A percentile compares a stretch with the other conserved stretches of the same genome.
Conservation (phyloP, 257 asterid genomes). For the Verbascum thapsus region DNA sequence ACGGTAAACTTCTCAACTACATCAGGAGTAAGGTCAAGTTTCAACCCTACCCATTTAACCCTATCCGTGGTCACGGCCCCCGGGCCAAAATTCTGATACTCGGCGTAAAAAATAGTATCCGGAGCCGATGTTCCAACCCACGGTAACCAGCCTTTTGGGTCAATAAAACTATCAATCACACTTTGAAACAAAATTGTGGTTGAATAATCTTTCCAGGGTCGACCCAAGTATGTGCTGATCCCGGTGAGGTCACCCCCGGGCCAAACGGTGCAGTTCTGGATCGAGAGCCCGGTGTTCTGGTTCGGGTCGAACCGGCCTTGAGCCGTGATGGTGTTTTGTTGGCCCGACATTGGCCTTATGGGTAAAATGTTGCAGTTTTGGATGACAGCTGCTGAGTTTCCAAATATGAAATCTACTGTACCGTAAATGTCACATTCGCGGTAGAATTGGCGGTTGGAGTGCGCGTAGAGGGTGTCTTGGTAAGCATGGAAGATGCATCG, state of each 20-base stretch:
- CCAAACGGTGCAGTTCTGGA: conserved; percentile 36
- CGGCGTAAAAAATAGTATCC: conserved; percentile 40
- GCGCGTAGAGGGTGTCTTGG: conserved; percentile 57
- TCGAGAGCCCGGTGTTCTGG: conserved; percentile 42
- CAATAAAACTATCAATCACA: conserved; percentile 29
- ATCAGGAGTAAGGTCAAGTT: conserved; percentile 15
- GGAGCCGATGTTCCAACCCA: conserved; percentile 35
- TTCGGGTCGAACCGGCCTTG: conserved; percentile 54
- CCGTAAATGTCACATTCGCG: conserved; percentile 50
- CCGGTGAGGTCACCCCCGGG: conserved; percentile 23
- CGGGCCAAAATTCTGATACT: conserved; percentile 30
- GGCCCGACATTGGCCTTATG: conserved; percentile 41
- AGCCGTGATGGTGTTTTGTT: conserved; percentile 49
- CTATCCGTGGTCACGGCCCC: conserved; percentile 33
- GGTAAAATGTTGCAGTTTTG: conserved; percentile 56
- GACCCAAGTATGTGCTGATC: conserved; percentile 33
- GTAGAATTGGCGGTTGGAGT: conserved; percentile 57
- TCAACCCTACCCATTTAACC: conserved; percentile 39
- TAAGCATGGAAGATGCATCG: conserved; percentile 46
- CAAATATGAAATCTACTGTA: conserved; percentile 61
- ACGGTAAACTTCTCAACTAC: conserved; percentile 31
- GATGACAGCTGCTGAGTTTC: conserved; percentile 51
- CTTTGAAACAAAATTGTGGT: conserved; percentile 23
- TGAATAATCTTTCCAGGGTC: conserved; percentile 48
- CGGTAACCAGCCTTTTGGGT: conserved; percentile 43